phyloP scores from a whole-genome alignment of 2,329 filamentous ascomycete species.

The Cladosporium colombiae region DNA sequence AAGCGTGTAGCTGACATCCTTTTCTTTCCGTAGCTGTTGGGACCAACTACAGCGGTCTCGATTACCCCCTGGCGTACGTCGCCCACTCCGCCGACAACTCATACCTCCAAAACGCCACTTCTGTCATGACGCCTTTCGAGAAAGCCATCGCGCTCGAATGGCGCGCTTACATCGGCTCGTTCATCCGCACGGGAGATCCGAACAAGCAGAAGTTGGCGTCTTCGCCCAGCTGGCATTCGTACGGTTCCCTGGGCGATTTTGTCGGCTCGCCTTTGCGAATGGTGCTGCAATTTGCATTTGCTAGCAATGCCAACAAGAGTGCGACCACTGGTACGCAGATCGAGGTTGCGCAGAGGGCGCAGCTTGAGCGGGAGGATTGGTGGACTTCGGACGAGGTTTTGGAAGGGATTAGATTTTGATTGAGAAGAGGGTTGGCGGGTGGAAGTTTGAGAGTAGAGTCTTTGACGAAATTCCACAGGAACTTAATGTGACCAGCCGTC shows the following conservation, averaged over 20 bases:
- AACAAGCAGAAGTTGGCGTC: slow-evolving; percentile 3
- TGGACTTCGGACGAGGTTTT: neutral
- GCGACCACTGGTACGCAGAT: slow-evolving; percentile 9
- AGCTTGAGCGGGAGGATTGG: slow-evolving; percentile 8
- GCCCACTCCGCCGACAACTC: slow-evolving; percentile 18
- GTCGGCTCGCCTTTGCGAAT: neutral
- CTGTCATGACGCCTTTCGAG: slow-evolving; percentile 10
- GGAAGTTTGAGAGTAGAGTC: neutral
- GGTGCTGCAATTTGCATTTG: neutral
- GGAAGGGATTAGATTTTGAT: neutral
- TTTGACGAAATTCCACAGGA: neutral
- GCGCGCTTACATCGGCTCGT: slow-evolving; percentile 15
- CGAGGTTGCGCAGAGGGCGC: slow-evolving; percentile 11
- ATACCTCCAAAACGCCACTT: slow-evolving; percentile 10
- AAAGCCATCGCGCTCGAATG: slow-evolving; percentile 12
- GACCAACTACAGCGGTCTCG: neutral
- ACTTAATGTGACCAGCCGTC: no score
- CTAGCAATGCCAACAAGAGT: neutral
- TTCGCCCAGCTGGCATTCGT: neutral
- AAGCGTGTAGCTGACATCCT: neutral
- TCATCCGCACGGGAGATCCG: slow-evolving; percentile 15
- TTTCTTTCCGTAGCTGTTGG: neutral
- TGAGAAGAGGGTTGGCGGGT: neutral
- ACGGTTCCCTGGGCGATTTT: slow-evolving; percentile 3
- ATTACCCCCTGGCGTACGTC: slow-evolving; percentile 3